phyloP scores from a whole-genome alignment of 2,329 filamentous ascomycete species.

The Simplicillium sp. region DNA sequence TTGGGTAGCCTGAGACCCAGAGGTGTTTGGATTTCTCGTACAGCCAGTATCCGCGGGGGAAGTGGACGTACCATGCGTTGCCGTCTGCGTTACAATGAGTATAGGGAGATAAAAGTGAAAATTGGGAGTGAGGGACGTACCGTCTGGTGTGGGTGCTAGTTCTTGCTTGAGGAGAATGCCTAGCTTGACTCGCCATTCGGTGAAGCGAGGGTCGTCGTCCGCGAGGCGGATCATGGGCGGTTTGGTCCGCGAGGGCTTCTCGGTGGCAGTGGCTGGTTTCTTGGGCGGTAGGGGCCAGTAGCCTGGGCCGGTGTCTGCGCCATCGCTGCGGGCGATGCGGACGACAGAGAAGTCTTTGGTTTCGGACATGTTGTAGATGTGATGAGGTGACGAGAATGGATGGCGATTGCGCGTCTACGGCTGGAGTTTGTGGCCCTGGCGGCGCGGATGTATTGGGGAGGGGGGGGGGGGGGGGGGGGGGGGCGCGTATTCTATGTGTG shows the following conservation, averaged over 20 bases:
- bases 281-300: constrained; percentile 32
- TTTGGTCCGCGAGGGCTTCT: constrained; percentile 21
- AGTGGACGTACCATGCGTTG: constrained; percentile 33
- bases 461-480: too few relatives aligned
- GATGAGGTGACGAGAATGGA: background rate
- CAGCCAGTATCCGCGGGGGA: constrained; percentile 35
- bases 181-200: constrained; percentile 35
- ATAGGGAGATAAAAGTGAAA: too few relatives aligned
- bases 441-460: too few relatives aligned
- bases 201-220: constrained; percentile 32
- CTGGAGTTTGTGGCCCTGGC: too few relatives aligned
- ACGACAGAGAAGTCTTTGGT: constrained; percentile 31
- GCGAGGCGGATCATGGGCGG: constrained; percentile 32
- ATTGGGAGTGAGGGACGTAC: too few relatives aligned
- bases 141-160: constrained; percentile 28
- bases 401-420: too few relatives aligned
- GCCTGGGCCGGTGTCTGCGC: constrained; percentile 31
- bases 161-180: constrained; percentile 36
- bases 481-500: too few relatives aligned
- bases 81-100: constrained; percentile 29
- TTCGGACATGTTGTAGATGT: constrained; percentile 17
- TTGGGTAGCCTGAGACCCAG: constrained; percentile 39
- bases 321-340: constrained; percentile 34
- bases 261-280: constrained; percentile 17
- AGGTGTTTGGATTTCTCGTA: constrained; percentile 39